Base-by-base conservation (phyloP, 75 land plant species). In the Pinus taeda region DNA sequence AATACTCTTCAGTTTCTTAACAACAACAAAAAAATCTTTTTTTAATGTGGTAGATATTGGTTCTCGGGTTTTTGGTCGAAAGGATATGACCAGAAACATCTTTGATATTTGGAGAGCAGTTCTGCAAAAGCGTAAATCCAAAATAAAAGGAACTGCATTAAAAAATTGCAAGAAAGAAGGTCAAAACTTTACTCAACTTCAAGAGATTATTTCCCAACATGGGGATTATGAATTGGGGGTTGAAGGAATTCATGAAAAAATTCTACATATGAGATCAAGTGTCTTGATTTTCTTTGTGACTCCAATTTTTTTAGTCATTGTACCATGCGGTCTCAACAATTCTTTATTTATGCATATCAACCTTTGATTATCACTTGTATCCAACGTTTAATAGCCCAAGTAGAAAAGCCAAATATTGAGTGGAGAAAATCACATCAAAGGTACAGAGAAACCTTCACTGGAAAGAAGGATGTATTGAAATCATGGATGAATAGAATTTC, bases 21-120 rank as follows among this genome's bases (percentile, higher is more conserved):
- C 60, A 90, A 84, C 84, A 97, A 92, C 82, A 90, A 84, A 36
- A 87, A 92, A 60, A n/a, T n/a, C n/a, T n/a, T 15, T 79, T 33
- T 84, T 94, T n/a, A 88, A 88, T 77, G 70, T 76, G 99, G 15
- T 90, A 80, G 95, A 91, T 71, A 80, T 94, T 65, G 84, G 85
- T 79, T 91, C 98, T 77, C 98, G 92, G 82, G 92, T 94, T 6
- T 81, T 97, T 78, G 99, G 99, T 36, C 86, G 86, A 71, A 97
- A 97, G 84, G 99, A 97, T 80, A 86, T 91, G 84, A 91, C 99
- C 67, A 95, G 82, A 83, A 93, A 90, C 80, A 83, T 74, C 64
- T 89, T 97, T 85, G 95, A 94, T 77, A 79, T 95, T 57, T 97
- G 99, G 99, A 90, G 82, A 57, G 99, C 89, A 95, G 99, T 97